These are phyloP conservation scores for Wickerhamomyces subpelliculosus DNA, from an alignment of 805 yeast genomes.

Conservation along the genomic window DNA sequence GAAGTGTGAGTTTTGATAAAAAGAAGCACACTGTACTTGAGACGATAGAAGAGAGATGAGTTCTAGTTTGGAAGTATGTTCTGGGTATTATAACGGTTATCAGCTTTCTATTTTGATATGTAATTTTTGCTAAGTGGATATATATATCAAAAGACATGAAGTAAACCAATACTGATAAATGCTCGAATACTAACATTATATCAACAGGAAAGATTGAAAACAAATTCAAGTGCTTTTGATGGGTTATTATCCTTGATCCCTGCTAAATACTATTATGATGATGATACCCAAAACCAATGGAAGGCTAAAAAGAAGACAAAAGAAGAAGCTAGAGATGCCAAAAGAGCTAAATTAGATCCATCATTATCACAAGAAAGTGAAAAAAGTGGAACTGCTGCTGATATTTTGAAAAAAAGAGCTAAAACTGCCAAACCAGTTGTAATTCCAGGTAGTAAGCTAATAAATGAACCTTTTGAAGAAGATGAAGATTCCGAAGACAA, in stretches of 20 bases:
- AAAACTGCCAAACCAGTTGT: conserved; percentile 41
- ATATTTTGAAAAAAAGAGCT: conserved; percentile 49
- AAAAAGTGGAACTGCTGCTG: conserved; percentile 49
- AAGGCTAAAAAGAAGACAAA: conserved; percentile 71
- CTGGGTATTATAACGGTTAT: too few relatives aligned
- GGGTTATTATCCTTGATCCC: conserved; percentile 88
- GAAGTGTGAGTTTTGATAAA: not conserved
- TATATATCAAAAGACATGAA: too few relatives aligned
- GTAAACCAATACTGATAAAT: not conserved
- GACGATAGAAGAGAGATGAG: conserved; percentile 29
- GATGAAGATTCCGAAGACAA: conserved; percentile 3
- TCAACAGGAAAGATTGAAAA: conserved; percentile 64
- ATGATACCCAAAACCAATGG: conserved; percentile 87
- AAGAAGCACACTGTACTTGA: not conserved
- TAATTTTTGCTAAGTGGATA: too few relatives aligned
- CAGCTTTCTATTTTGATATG: too few relatives aligned
- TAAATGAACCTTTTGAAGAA: conserved; percentile 10
- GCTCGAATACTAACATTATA: conserved; percentile 1
- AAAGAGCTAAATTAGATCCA: conserved; percentile 74
- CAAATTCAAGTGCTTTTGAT: conserved; percentile 77
- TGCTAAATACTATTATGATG: conserved; percentile 90
- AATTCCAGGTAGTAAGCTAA: conserved; percentile 28
- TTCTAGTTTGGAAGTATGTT: conserved; percentile 54
- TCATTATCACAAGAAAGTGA: conserved; percentile 39
- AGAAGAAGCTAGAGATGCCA: conserved; percentile 52